Conservation (phyloP, 768 basidiomycete genomes). For the Coprinopsis marcescibilis region DNA sequence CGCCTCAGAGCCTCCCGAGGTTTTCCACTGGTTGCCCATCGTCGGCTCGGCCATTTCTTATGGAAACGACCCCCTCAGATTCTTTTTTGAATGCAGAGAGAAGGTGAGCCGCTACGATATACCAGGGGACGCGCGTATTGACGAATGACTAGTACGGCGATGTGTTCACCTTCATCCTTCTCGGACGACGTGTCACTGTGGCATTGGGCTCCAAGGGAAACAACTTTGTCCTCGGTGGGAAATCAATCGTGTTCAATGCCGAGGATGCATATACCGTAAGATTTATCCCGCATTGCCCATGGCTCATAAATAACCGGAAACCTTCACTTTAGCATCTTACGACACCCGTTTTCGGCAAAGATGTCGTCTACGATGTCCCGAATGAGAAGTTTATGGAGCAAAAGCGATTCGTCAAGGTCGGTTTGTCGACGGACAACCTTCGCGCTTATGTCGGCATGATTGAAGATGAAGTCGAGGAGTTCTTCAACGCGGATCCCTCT, state of each 20-base stretch:
- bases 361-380: constrained; percentile 95
- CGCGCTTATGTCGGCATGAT: constrained; percentile 79
- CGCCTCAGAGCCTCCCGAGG: constrained; percentile 74
- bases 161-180: constrained; percentile 91
- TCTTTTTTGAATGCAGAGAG: constrained; percentile 72
- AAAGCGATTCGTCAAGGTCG: constrained; percentile 97
- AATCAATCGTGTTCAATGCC: constrained; percentile 85
- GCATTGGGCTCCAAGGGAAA: constrained; percentile 88
- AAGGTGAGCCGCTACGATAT: constrained; percentile 44
- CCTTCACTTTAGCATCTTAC: constrained; percentile 63
- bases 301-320: not conserved
- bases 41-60: constrained; percentile 87
- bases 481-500: constrained; percentile 56
- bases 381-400: constrained; percentile 98
- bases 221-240: constrained; percentile 92
- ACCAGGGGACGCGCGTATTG: not conserved
- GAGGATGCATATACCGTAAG: constrained; percentile 97
- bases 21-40: constrained; percentile 90
- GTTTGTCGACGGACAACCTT: constrained; percentile 89
- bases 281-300: constrained; percentile 16
- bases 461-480: constrained; percentile 68
- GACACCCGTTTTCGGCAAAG: constrained; percentile 94
- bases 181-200: constrained; percentile 88
- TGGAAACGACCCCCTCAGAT: constrained; percentile 88
- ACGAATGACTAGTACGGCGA: constrained; percentile 74